These are phyloP conservation scores for cucumber (Cucumis sativus) DNA, from an alignment of 306 rosid species.

Conservation along the genomic window DNA sequence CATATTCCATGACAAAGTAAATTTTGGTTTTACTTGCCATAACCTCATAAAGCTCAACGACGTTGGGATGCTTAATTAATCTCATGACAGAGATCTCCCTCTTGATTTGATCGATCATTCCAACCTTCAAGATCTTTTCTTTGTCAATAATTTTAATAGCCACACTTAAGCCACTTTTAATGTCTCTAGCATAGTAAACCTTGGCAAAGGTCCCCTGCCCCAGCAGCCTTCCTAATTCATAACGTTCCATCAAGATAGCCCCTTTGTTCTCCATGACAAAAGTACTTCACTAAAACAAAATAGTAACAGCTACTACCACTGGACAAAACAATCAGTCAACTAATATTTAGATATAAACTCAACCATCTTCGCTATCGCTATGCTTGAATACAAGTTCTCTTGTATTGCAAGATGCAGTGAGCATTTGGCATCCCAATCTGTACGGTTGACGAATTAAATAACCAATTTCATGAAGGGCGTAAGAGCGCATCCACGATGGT, in stretches of 20 bases:
- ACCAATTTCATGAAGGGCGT: conserved; percentile 14
- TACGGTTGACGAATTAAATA: conserved; percentile 19
- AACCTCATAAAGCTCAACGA: conserved; percentile 91
- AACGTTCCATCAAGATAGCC: conserved; percentile 64
- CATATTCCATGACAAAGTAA: conserved; percentile 86
- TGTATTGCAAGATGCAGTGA: conserved; percentile 19
- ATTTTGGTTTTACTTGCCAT: conserved; percentile 94
- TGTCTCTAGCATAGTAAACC: conserved; percentile 78
- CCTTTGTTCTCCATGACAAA: conserved; percentile 56
- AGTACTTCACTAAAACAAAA: conserved; percentile 9
- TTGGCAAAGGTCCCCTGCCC: conserved; percentile 99
- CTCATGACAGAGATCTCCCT: conserved; percentile 89
- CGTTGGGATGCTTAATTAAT: conserved; percentile 61
- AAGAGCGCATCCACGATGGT: conserved; percentile 29
- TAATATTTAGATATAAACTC: conserved; percentile 15
- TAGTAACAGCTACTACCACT: conserved; percentile 14
- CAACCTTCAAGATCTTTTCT: conserved; percentile 74
- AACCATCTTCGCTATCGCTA: conserved; percentile 61
- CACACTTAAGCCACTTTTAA: conserved; percentile 56
- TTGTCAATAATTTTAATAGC: conserved; percentile 77
- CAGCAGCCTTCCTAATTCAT: conserved; percentile 62
- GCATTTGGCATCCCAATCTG: conserved; percentile 21
- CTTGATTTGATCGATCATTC: conserved; percentile 84
- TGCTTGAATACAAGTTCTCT: conserved; percentile 23
- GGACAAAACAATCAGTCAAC: background rate